phyloP scores from a whole-genome alignment of 495 filamentous ascomycete species.

The Astrocystis sublimbata region DNA sequence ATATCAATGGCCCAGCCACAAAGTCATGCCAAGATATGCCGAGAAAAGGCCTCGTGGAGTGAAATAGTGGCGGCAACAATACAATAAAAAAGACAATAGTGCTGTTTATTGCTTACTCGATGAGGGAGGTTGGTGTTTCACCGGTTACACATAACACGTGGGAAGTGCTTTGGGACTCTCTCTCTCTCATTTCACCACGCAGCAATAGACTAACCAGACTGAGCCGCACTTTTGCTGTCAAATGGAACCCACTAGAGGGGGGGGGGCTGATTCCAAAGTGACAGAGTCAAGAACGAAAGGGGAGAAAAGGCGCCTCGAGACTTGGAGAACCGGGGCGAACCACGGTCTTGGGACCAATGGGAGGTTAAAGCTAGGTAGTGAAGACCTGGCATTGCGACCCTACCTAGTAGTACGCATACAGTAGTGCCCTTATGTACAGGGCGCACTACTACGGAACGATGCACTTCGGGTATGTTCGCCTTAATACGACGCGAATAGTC shows the following conservation, averaged over 20 bases:
- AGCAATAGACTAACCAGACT: slow-evolving; percentile 1
- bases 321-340: slow-evolving; percentile 16
- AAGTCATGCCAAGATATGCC: not conserved
- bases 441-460: slow-evolving; percentile 7
- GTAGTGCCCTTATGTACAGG: not conserved
- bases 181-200: not conserved
- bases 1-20: not conserved
- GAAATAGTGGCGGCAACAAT: slow-evolving; percentile 3
- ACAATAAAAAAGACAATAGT: slow-evolving; percentile 18
- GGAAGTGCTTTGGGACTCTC: not conserved
- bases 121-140: slow-evolving; percentile 2
- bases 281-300: no score
- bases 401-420: no score
- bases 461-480: slow-evolving; percentile 13
- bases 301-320: slow-evolving; percentile 15
- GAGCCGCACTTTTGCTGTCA: slow-evolving; percentile 12
- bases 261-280: not conserved
- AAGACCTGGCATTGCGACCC: slow-evolving; percentile 7
- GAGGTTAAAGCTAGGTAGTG: slow-evolving; percentile 1
- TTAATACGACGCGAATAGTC: slow-evolving; percentile 8
- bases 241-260: not conserved
- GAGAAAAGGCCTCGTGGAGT: not conserved
- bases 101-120: slow-evolving; percentile 16
- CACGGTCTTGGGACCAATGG: slow-evolving; percentile 16
- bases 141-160: slow-evolving; percentile 8